Base-by-base conservation (phyloP, 2,329 filamentous ascomycete species). In the Nemania sp. region DNA sequence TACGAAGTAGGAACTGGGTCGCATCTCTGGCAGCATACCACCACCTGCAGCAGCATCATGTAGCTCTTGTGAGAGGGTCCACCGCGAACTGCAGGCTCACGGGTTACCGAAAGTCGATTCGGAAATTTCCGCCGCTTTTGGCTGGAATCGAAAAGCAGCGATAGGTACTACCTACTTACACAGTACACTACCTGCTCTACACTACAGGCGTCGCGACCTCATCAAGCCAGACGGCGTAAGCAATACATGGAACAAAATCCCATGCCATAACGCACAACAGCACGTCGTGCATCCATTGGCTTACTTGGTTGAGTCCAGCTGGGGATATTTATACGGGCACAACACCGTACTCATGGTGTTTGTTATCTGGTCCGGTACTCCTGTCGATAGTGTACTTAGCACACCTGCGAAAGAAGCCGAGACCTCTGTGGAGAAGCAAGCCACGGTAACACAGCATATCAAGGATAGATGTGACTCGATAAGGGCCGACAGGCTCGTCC, bases 361-460 rank as follows among this genome's bases (percentile, higher is more conserved):
- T n/a, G n/a, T n/a, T 29, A 29, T 29, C 25, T 29, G 7, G 4
- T 7, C 25, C 7, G 25, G 17, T 34, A 18, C 13, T 56, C n/a
- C 45, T 17, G 20, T 40, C 51, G 37, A 53, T 39, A n/a, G n/a
- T n/a, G n/a, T n/a, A 25, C 59, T 62, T 59, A 52, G 59, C 59
- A 56, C 5, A 42, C 21, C 47, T 46, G 42, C 43, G 45, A 35
- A 15, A 54, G 39, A 48, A 64, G 47, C 62, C 54, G 59, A 62
- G 62, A 50, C 58, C 37, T 54, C n/a, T 59, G 51, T 56, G 48
- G 52, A 21, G 54, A 62, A 59, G 40, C 35, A 53, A 51, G 59
- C 54, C 59, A 59, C 55, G 18, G 45, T 57, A 18, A 48, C 57
- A 63, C 57, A 39, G 21, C 39, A 60, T 51, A 25, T 34, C 45